Evolutionary conservation across 2,329 filamentous ascomycete genomes (phyloP), one percentile per base, ranked within the genome.

Genomic region (Microsporum canis): DNA sequence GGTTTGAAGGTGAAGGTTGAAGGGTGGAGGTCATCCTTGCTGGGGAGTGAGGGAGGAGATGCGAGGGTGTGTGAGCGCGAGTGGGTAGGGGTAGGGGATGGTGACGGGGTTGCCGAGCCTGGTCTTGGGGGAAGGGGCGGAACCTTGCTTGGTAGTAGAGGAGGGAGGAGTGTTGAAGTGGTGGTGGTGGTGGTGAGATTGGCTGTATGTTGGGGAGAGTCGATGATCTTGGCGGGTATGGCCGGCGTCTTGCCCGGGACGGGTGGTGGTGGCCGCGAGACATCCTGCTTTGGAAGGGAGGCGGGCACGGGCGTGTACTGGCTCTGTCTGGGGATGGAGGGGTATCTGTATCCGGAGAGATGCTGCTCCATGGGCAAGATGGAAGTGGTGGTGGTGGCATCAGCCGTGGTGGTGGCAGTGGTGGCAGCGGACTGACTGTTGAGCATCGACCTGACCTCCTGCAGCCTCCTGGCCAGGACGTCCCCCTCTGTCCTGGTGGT

Each of bases 1-100:
- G 92, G 88, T 64, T 84, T 84, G 77, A 95, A 95, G 12, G 88
- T 90, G 67, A 89, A 88, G 56, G 84, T 86, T 73, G 73, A 76
- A 60, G 71, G 73, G 43, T 73, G 68, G 8, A 75, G 68, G n/a
- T 71, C 68, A 58, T 68, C 73, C 74, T 29, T 62, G 66, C 33
- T 63, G 6, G 75, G 6, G 73, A 17, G 71, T 71, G 38, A 63
- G 57, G 14, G 61, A 60, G 34, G 33, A 31, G 17, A 38, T 7
- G 34, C 8, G n/a, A 17, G n/a, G 17, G 38, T 38, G 14, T 57
- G 23, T 8, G 23, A 23, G 68, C 63, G 7, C 74, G 75, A 7
- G 73, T 69, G 47, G 7, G 47, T 53, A 12, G 27, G 47, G 59
- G 27, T 73, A 74, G 27, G 62, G 66, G 58, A 70, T 69, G 55